Conservation (phyloP, 2,329 filamentous ascomycete genomes). For the Fusarium mundagurra region DNA sequence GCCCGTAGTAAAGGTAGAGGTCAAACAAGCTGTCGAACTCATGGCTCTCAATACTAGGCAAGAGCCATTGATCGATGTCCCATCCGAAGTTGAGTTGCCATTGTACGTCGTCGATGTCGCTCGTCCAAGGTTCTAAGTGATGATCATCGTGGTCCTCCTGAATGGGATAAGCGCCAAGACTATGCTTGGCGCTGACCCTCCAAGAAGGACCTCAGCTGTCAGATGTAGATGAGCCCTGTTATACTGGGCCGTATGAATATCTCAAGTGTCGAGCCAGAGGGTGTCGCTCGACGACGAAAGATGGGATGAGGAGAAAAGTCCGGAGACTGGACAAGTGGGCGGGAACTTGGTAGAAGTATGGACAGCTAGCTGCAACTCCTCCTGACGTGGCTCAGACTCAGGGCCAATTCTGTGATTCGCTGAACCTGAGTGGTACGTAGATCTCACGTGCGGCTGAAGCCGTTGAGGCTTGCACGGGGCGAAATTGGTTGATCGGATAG, state of each 20-base stretch:
- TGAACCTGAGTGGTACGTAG: neutral
- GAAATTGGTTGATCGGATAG: neutral
- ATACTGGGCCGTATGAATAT: rapidly evolving
- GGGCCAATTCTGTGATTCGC: conserved; percentile 2
- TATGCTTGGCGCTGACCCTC: neutral
- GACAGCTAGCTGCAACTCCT: rapidly evolving
- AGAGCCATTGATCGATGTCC: rapidly evolving
- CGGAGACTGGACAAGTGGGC: rapidly evolving
- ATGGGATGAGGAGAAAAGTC: neutral
- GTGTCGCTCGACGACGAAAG: neutral
- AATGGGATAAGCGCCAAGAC: neutral
- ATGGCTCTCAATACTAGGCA: neutral
- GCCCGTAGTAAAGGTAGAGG: rapidly evolving
- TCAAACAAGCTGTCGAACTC: neutral
- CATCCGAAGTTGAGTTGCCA: neutral
- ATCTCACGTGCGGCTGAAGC: neutral
- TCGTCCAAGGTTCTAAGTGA: neutral
- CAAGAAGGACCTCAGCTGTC: neutral
- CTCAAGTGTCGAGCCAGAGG: too few species aligned
- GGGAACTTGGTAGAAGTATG: neutral
- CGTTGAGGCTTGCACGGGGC: neutral
- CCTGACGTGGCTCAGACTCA: neutral
- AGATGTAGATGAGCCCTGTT: neutral
- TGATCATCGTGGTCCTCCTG: neutral
- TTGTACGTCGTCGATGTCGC: neutral